Evolutionary conservation across 2,329 filamentous ascomycete genomes (phyloP).

Genomic region (Diaporthe ampelina): DNA sequence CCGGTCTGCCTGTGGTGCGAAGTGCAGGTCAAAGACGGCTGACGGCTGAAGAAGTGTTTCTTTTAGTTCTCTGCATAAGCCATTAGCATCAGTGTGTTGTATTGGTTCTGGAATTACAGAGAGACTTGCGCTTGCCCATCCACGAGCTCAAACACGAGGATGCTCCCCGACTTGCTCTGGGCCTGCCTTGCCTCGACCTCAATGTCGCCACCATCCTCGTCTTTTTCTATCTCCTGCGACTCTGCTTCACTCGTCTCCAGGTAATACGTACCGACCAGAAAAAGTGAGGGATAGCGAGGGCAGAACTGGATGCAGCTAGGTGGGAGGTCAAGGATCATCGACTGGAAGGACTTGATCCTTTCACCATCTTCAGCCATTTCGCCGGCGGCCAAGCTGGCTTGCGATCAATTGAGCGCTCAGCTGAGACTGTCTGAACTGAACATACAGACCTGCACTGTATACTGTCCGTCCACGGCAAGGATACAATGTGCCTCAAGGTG

Average conservation of each 20-base stretch:
- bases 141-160: slow-evolving; percentile 75
- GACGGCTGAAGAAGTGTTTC: slow-evolving; percentile 75
- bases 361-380: slow-evolving; percentile 35
- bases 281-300: slow-evolving; percentile 71
- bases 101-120: not conserved
- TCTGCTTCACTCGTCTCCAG: slow-evolving; percentile 66
- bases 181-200: slow-evolving; percentile 53
- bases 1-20: slow-evolving; percentile 67
- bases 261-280: slow-evolving; percentile 89
- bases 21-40: slow-evolving; percentile 89
- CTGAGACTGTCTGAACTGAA: not conserved
- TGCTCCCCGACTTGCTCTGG: slow-evolving; percentile 80
- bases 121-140: slow-evolving; percentile 69
- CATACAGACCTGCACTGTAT: not conserved
- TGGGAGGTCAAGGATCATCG: slow-evolving; percentile 73
- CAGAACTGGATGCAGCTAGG: slow-evolving; percentile 86
- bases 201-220: slow-evolving; percentile 42
- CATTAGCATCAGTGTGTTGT: slow-evolving; percentile 44
- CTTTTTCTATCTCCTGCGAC: slow-evolving; percentile 41
- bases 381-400: no score
- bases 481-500: not conserved
- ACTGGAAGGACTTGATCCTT: slow-evolving; percentile 47
- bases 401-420: accelerated
- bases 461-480: not conserved
- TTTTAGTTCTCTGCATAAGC: slow-evolving; percentile 61